Base-by-base conservation (phyloP, 306 rosid genomes). In the Cicer chorassanicum region DNA sequence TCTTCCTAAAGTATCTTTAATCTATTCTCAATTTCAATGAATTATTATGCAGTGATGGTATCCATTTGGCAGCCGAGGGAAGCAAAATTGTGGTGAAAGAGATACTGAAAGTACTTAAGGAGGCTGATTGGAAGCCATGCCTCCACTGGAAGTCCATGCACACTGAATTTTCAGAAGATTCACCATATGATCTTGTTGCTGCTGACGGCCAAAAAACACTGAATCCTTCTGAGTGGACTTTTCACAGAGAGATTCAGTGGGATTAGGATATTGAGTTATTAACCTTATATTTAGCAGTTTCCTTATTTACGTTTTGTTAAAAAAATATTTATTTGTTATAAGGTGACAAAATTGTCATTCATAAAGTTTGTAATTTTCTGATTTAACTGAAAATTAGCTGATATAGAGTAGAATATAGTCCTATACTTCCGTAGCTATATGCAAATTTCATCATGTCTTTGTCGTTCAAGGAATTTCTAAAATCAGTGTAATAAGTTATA, bases 51-150 rank as follows among this genome's bases (percentile, higher is more conserved):
- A 95, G 98, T 70, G 98, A 95, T 61, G 99, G 98, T 46, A 40
- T 95, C 77, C 99, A 95, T 90, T 89, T 95, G 51, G 87, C 99
- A 1, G 87, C 88, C 5, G 97, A 89, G 78, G 99, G 98, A 77
- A 95, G 93, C 93, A 92, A 90, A 71, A 70, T 90, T 61, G 93
- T 92, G 76, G 98, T 82, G 74, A 82, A 68, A 80, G 98, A 90
- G 90, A 88, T 92, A 80, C 82, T 95, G 50, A 80, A 83, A 76
- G 92, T 90, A 55, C 83, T 95, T 5, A 92, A 88, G 83, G 91
- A 83, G 74, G 92, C 97, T 7, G 90, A 92, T 15, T 95, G 97
- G 99, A 80, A 92, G 82, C 98, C 98, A 59, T 73, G 91, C 74
- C 84, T 92, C 2, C 97, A 90, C 76, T 95, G 99, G 99, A 89